A percentile compares a stretch with the other conserved stretches of the same genome.
These are phyloP conservation scores for Basidioascus undulatus DNA, from an alignment of 768 basidiomycete species.

Conservation along the genomic window DNA sequence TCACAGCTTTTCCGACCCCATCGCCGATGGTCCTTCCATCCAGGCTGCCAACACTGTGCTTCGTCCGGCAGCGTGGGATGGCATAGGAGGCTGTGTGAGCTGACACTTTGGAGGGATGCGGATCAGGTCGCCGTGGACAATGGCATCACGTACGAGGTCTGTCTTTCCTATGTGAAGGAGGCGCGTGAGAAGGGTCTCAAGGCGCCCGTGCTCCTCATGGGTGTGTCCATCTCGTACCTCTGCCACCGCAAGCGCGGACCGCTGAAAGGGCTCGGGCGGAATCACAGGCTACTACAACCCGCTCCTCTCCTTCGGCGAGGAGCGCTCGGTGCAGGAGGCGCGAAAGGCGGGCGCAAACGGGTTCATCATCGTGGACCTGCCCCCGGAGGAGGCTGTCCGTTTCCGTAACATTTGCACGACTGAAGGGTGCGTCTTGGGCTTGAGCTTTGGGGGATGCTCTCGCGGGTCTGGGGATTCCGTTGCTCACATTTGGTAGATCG, in stretches of 20 bases:
- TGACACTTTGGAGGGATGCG: background rate
- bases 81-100: no score
- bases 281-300: conserved; percentile 90
- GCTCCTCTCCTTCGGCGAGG: conserved; percentile 80
- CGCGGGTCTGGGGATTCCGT: background rate
- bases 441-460: background rate
- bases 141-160: conserved; percentile 46
- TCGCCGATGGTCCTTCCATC: conserved; percentile 82
- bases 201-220: conserved; percentile 79
- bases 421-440: no score
- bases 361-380: conserved; percentile 91
- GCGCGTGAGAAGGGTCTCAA: conserved; percentile 63
- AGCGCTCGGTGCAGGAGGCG: conserved; percentile 75
- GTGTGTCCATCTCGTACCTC: conserved; percentile 22
- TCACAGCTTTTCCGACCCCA: conserved; percentile 95
- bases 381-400: conserved; percentile 78
- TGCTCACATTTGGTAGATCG: conserved; percentile 5
- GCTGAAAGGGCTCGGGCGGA: conserved; percentile 3
- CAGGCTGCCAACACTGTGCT: conserved; percentile 75
- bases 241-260: background rate
- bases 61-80: no score
- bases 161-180: conserved; percentile 48
- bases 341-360: conserved; percentile 80
- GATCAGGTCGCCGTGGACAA: conserved; percentile 60
- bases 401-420: conserved; percentile 73